Evolutionary conservation across 257 asterid species (phyloP).

Genomic region (Petunia axillaris): DNA sequence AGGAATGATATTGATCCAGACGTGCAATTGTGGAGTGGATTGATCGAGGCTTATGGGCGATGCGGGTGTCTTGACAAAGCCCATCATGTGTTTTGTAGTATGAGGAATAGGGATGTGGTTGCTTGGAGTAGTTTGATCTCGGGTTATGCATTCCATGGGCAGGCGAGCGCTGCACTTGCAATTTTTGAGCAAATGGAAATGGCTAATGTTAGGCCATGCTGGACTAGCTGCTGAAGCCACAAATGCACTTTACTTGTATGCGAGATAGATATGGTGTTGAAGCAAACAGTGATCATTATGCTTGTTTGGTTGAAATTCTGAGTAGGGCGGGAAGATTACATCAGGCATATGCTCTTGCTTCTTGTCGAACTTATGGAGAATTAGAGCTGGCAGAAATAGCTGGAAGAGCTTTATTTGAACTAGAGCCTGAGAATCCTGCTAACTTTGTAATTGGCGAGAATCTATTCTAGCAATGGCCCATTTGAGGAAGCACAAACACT

Average conservation of each 20-base stretch:
- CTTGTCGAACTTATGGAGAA: slow-evolving; percentile 56
- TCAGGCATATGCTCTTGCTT: slow-evolving; percentile 55
- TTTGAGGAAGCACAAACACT: slow-evolving; percentile 41
- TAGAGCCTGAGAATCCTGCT: slow-evolving; percentile 57
- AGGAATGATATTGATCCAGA: slow-evolving; percentile 41
- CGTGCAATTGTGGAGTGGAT: slow-evolving; percentile 45
- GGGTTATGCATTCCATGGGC: slow-evolving; percentile 49
- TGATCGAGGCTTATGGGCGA: slow-evolving; percentile 54
- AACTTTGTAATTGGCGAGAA: slow-evolving; percentile 47
- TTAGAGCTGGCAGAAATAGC: slow-evolving; percentile 53
- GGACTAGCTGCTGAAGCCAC: slow-evolving; percentile 53
- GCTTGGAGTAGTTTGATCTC: slow-evolving; percentile 62
- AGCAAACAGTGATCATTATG: slow-evolving; percentile 49
- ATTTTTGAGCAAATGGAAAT: slow-evolving; percentile 44
- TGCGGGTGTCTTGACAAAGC: slow-evolving; percentile 51
- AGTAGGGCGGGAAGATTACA: slow-evolving; percentile 49
- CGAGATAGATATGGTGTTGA: slow-evolving; percentile 35
- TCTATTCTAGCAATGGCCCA: slow-evolving; percentile 42
- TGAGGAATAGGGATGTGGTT: slow-evolving; percentile 46
- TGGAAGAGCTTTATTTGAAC: slow-evolving; percentile 50
- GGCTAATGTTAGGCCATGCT: slow-evolving; percentile 44
- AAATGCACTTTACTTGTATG: slow-evolving; percentile 39
- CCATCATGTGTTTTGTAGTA: slow-evolving; percentile 35
- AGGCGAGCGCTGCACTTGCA: slow-evolving; percentile 41
- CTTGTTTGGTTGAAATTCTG: slow-evolving; percentile 57